Base-by-base conservation (phyloP, 257 asterid species). In the Cynanchum wilfordii region DNA sequence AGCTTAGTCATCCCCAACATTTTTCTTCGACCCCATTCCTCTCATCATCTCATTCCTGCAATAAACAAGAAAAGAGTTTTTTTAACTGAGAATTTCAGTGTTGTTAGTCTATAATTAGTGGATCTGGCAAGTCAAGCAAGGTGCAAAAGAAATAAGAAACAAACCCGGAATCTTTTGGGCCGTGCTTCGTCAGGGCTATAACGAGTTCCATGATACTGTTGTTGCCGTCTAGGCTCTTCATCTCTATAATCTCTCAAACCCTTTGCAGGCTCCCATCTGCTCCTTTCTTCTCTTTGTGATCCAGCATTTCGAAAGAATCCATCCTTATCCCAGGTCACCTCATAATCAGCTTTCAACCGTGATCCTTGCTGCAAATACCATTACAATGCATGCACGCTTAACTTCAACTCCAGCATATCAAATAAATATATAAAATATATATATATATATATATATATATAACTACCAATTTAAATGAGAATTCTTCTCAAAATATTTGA, bases 321-420 rank as follows among this genome's bases (percentile, higher is more conserved):
- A 49, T 87, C 92, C 79, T 79, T 85, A 79, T 90, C 99, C 97
- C 97, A 92, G 25, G 86, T 84, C 75, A 95, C 90, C 57, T 88
- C 94, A 71, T 90, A 92, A 82, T 95, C 99, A 77, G 94, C 95
- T 79, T 83, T 83, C 89, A 95, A 71, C 16, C 96, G 92, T 40
- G 99, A 88, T 62, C 96, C 99, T 87, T 90, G 82, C 99, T 95
- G 92, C 93, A 83, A 76, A 72, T 38, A 36, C 72, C 5, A 65
- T 59, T 33, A 79, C 58, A 36, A 73, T 24, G 55, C 30, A 49
- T 27, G 33, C 17, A 56, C 8, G 29, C 7, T 22, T 16, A 20
- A n/a, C 22, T 9, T 45, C 55, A 56, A 40, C 17, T 50, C 58
- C 66, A 27, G 38, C 1, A 42, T 29, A 44, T 5, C 12, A 56